A percentile compares a stretch with the other conserved stretches of the same genome.
Evolutionary conservation across 2,329 filamentous ascomycete genomes (phyloP).

Genomic region (Leptographium lundbergii): DNA sequence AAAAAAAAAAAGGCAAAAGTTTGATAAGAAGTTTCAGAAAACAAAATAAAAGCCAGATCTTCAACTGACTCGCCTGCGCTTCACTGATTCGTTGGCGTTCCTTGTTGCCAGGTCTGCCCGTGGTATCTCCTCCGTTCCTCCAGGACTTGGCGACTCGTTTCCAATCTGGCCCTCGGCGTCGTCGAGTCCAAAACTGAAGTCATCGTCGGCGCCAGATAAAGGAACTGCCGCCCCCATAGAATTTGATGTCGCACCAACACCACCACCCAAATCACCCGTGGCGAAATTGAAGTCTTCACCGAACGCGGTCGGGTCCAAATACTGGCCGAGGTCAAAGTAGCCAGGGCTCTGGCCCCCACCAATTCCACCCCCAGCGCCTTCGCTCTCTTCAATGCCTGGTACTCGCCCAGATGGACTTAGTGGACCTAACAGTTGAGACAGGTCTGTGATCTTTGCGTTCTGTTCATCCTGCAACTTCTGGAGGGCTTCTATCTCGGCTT

Average conservation of each 20-base stretch:
- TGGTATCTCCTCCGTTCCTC: slow-evolving; percentile 10
- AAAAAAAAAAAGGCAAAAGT: neutral
- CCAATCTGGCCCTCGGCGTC: slow-evolving; percentile 6
- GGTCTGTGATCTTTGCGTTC: slow-evolving; percentile 59
- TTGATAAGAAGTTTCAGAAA: neutral
- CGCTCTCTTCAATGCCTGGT: slow-evolving; percentile 47
- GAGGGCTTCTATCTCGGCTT: slow-evolving; percentile 66
- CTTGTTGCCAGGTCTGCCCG: slow-evolving; percentile 10
- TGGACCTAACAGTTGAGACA: slow-evolving; percentile 63
- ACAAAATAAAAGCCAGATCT: neutral
- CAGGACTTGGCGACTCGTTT: slow-evolving; percentile 13
- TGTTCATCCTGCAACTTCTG: slow-evolving; percentile 71
- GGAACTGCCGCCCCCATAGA: neutral
- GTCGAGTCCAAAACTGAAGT: slow-evolving; percentile 40
- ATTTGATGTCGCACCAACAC: slow-evolving; percentile 8
- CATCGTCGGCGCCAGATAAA: slow-evolving; percentile 19
- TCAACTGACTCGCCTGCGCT: slow-evolving; percentile 19
- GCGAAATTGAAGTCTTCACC: slow-evolving; percentile 38
- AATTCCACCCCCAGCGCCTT: neutral
- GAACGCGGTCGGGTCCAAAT: slow-evolving; percentile 29
- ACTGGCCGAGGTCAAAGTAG: slow-evolving; percentile 37
- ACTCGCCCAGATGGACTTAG: slow-evolving; percentile 70
- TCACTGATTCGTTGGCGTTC: neutral
- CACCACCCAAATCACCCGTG: slow-evolving; percentile 22
- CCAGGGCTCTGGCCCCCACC: slow-evolving; percentile 15